Evolutionary conservation across 208 protist genomes (phyloP).

Genomic region (Wallacemonas collosoma): DNA sequence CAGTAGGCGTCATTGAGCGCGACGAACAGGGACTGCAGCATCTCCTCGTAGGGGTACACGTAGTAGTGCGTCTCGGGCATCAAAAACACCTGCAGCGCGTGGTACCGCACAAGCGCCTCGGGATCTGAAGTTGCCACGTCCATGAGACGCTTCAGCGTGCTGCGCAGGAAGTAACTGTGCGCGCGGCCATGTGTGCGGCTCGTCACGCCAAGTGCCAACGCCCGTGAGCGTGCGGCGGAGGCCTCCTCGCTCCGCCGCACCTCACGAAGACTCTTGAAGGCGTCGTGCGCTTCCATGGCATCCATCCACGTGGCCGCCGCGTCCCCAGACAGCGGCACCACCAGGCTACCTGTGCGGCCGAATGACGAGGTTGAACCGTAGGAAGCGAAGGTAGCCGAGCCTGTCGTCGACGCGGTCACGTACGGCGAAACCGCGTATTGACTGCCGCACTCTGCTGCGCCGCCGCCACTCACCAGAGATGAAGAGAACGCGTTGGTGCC

Average conservation of each 20-base stretch:
- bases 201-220: not conserved
- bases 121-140: conserved; percentile 72
- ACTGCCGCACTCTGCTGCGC: not conserved
- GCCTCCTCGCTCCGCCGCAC: conserved; percentile 10
- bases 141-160: conserved; percentile 67
- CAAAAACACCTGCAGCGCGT: conserved; percentile 50
- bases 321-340: conserved; percentile 4
- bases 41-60: conserved; percentile 62
- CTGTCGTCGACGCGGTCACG: not conserved
- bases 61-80: conserved; percentile 58
- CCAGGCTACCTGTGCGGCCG: not conserved
- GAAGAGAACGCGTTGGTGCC: not conserved
- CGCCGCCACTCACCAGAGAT: not conserved
- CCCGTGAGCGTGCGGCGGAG: conserved; percentile 1
- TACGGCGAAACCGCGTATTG: not conserved
- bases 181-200: conserved; percentile 36
- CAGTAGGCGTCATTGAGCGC: conserved; percentile 65
- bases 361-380: not conserved
- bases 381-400: not conserved
- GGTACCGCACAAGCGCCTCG: conserved; percentile 59
- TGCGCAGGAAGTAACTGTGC: conserved; percentile 66
- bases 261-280: conserved; percentile 13
- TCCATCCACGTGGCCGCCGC: conserved; percentile 16
- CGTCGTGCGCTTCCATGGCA: conserved; percentile 8
- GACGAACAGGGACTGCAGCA: conserved; percentile 68